Base-by-base conservation (phyloP, 176 grass and related monocot species). In the Bromus sterilis region DNA sequence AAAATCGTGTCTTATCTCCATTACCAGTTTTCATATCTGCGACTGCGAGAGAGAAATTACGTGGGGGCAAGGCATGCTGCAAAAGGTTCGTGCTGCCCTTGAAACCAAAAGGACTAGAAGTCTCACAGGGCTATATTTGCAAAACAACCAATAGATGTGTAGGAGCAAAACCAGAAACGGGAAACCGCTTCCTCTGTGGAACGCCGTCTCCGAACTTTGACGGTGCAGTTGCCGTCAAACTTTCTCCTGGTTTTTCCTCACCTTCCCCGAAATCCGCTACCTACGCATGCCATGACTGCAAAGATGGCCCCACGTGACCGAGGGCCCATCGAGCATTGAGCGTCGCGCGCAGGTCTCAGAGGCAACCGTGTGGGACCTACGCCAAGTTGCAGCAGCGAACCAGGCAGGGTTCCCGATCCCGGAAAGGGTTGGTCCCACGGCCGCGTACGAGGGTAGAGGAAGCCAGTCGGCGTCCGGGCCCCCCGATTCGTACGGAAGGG, bases 391-490 rank as follows among this genome's bases (percentile, higher is more conserved):
- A 28, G 83, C 36, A 2, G 1, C 10, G 51, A 18, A 23, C 71
- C 44, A 24, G 48, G 2, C 6, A 13, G 57, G 11, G 21, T 15
- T 26, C 68, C 39, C 51, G 69, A 85, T 76, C 82, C 87, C 77
- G 34, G 13, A 4, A 39, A 75, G n/a, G 14, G 29, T 11, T 12
- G 75, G 81, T 7, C 76, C 86, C 57, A 32, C 30, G n/a, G 4
- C 2, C 6, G 31, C 4, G 87, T 85, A 85, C 82, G 77, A 80
- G 61, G 76, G 82, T 68, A 3, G 37, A 18, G 42, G 42, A 56
- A 56, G n/a, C 37, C 30, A 32, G 69, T 75, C n/a, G n/a, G 57
- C 7, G 56, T 46, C 74, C 13, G 66, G 21, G 46, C 46, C 36
- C 61, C 66, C 6, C 9, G 1, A 29, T 0, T 5, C 1, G 68